phyloP scores from a whole-genome alignment of 495 filamentous ascomycete genomes.

The Achaetomiella virescens region DNA sequence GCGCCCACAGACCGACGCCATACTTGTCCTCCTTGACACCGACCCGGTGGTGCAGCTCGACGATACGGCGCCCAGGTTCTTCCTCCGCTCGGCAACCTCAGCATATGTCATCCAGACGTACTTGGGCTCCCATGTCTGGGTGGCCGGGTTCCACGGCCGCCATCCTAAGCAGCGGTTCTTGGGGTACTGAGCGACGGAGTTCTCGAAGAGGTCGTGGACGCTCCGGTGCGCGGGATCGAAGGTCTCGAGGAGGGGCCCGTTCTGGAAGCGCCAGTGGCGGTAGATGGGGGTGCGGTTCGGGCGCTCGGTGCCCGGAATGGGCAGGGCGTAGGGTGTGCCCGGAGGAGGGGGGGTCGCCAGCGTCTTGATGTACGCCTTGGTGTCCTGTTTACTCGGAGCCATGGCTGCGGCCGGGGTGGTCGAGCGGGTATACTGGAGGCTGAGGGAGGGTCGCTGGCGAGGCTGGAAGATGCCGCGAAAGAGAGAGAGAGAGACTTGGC shows the following conservation, averaged over 20 bases:
- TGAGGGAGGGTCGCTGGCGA: background rate
- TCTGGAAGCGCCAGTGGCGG: slow-evolving; percentile 69
- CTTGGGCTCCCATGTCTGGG: slow-evolving; percentile 64
- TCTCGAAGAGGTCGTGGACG: slow-evolving; percentile 76
- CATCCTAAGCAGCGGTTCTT: slow-evolving; percentile 69
- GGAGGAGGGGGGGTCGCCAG: slow-evolving; percentile 50
- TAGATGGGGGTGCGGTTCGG: slow-evolving; percentile 72
- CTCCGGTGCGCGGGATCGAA: slow-evolving; percentile 68
- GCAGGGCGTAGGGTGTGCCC: slow-evolving; percentile 56
- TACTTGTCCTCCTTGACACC: slow-evolving; percentile 64
- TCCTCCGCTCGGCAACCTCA: slow-evolving; percentile 70
- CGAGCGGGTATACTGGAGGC: background rate
- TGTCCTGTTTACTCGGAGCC: slow-evolving; percentile 32
- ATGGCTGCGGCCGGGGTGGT: slow-evolving; percentile 17
- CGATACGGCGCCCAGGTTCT: slow-evolving; percentile 78
- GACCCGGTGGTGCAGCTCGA: slow-evolving; percentile 68
- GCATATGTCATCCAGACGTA: slow-evolving; percentile 83
- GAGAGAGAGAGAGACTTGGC: background rate
- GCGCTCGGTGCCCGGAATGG: slow-evolving; percentile 65
- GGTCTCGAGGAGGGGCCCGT: slow-evolving; percentile 63
- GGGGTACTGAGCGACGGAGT: slow-evolving; percentile 48
- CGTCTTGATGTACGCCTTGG: slow-evolving; percentile 34
- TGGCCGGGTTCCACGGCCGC: slow-evolving; percentile 69
- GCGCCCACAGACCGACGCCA: slow-evolving; percentile 87
- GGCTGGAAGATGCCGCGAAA: background rate